Percentiles rank a stretch among this genome's conserved stretches.
Evolutionary conservation across 225 moss, liverwort and hornwort species (phyloP).

Genomic region (Physcomitrellopsis africana): DNA sequence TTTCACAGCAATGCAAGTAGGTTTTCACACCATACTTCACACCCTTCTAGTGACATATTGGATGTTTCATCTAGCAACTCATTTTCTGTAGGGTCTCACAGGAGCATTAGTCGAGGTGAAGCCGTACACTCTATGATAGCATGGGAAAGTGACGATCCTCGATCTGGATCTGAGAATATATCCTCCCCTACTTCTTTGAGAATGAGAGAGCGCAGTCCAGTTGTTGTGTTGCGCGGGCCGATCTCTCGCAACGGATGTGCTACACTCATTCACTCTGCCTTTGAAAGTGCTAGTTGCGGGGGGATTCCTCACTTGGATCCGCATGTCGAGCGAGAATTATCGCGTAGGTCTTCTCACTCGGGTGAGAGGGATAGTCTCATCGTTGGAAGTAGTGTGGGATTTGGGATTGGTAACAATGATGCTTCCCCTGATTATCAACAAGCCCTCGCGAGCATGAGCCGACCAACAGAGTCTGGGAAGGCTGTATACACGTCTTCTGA

Average conservation of each 20-base stretch:
- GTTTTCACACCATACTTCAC: constrained; percentile 25
- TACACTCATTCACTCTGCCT: constrained; percentile 50
- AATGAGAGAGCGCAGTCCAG: constrained; percentile 71
- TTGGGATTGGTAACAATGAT: constrained; percentile 56
- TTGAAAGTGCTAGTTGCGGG: constrained; percentile 56
- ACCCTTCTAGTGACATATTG: constrained; percentile 44
- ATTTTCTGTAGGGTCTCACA: constrained; percentile 38
- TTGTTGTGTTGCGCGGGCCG: constrained; percentile 72
- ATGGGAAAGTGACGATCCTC: constrained; percentile 52
- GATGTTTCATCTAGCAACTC: constrained; percentile 42
- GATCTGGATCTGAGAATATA: constrained; percentile 57
- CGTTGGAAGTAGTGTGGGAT: constrained; percentile 56
- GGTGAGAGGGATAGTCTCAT: constrained; percentile 46
- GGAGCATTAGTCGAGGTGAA: constrained; percentile 52
- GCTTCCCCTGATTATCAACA: constrained; percentile 36
- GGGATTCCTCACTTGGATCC: constrained; percentile 84
- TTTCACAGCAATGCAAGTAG: constrained; percentile 45
- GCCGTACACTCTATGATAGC: constrained; percentile 43
- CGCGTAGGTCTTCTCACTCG: constrained; percentile 56
- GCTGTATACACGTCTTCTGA: constrained; percentile 25
- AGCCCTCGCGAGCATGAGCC: constrained; percentile 8
- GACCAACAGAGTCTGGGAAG: constrained; percentile 18
- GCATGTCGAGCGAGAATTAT: constrained; percentile 41
- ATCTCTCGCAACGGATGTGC: constrained; percentile 57
- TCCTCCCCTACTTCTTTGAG: constrained; percentile 45